These are phyloP conservation scores for Podospora fimiseda DNA, from an alignment of 495 filamentous ascomycete genomes.

Conservation along the genomic window DNA sequence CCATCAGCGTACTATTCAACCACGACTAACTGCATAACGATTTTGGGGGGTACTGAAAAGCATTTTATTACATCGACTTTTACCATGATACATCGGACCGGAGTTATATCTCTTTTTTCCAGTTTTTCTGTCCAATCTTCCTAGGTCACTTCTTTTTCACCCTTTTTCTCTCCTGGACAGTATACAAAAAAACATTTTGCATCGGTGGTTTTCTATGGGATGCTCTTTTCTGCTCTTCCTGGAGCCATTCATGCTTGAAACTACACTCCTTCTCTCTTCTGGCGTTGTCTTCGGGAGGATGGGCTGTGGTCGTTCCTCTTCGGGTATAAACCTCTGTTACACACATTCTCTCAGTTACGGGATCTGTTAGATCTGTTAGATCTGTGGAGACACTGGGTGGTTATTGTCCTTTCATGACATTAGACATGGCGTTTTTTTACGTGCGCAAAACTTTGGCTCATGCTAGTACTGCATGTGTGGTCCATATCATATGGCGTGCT, in stretches of 20 bases:
- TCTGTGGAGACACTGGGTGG: too few species aligned
- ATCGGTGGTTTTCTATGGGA: constrained; percentile 22
- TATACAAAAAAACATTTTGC: constrained; percentile 21
- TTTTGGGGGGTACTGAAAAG: constrained; percentile 12
- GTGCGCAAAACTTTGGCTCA: too few species aligned
- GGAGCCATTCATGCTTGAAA: constrained; percentile 4
- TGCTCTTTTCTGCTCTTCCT: not conserved
- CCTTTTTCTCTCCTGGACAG: constrained; percentile 8
- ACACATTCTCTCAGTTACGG: too few species aligned
- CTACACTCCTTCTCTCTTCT: constrained; percentile 3
- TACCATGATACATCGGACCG: constrained; percentile 3
- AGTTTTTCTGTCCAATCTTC: not conserved
- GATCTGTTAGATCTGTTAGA: too few species aligned
- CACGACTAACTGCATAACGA: constrained; percentile 54
- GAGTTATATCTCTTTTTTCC: constrained; percentile 14
- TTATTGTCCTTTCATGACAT: too few species aligned
- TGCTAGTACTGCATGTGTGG: too few species aligned
- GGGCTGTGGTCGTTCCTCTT: not conserved
- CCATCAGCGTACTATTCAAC: constrained; percentile 94
- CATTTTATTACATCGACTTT: constrained; percentile 10
- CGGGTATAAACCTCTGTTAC: too few species aligned
- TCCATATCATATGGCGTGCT: too few species aligned
- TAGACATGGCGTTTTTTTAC: too few species aligned
- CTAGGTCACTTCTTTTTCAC: not conserved
- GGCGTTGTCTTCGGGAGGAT: constrained; percentile 9